A percentile compares a stretch with the other conserved stretches of the same genome.
Evolutionary conservation across 73 alveolate genomes (phyloP).

Genomic region (Tetrahymena elliotti): DNA sequence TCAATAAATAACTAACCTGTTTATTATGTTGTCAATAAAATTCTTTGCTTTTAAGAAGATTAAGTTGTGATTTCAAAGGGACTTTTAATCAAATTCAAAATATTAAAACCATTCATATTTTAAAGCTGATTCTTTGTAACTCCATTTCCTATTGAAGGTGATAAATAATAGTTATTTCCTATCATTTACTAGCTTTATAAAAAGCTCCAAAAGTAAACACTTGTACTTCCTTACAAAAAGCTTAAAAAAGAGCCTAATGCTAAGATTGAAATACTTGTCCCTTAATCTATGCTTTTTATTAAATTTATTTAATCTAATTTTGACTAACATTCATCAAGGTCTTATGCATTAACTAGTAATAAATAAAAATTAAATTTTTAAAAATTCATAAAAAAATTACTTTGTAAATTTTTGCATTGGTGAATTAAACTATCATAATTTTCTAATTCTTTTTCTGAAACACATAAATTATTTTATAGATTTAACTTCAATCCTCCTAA

Average conservation of each 20-base stretch:
- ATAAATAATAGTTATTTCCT: background rate
- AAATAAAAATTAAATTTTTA: too few species aligned
- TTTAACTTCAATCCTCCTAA: background rate
- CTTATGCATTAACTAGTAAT: background rate
- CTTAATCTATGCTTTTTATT: background rate
- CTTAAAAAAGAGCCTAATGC: background rate
- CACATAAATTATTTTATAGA: background rate
- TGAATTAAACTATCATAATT: too few species aligned
- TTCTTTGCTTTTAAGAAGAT: background rate
- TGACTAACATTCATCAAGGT: background rate
- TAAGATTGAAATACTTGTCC: background rate
- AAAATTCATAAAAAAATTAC: background rate
- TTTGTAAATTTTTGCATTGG: background rate
- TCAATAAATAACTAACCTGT: background rate
- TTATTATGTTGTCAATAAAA: background rate
- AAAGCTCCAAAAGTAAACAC: background rate
- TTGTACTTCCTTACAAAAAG: background rate
- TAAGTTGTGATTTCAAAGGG: background rate
- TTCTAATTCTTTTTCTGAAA: background rate
- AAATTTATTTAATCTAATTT: background rate
- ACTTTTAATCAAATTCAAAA: background rate
- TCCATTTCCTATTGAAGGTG: background rate
- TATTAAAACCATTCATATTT: background rate
- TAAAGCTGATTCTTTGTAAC: background rate
- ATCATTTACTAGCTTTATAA: background rate